Evolutionary conservation across 192 early-diverging fungal genomes (phyloP).

Genomic region (Backusella tuberculispora): DNA sequence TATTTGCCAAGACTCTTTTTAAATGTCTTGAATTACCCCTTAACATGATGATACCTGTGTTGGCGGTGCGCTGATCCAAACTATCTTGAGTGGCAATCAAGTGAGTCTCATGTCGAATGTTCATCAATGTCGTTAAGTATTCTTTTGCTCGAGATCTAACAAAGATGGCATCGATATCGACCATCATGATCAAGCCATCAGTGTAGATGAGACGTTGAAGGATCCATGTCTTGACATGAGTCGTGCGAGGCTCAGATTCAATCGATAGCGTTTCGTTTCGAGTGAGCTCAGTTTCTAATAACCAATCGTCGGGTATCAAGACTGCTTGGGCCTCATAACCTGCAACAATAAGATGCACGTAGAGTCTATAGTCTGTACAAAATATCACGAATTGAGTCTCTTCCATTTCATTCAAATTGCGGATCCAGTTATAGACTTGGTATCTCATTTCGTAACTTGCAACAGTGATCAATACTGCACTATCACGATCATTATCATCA

Average conservation of each 20-base stretch:
- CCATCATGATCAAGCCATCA: slow-evolving; percentile 29
- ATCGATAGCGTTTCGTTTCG: not conserved
- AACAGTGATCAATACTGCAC: slow-evolving; percentile 29
- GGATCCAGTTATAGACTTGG: slow-evolving; percentile 42
- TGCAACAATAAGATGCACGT: slow-evolving; percentile 22
- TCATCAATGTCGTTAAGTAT: slow-evolving; percentile 23
- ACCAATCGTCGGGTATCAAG: slow-evolving; percentile 32
- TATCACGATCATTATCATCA: slow-evolving; percentile 7
- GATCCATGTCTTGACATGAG: slow-evolving; percentile 38
- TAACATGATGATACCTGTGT: slow-evolving; percentile 39
- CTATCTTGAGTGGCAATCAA: slow-evolving; percentile 36
- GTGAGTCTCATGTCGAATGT: slow-evolving; percentile 30
- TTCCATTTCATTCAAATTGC: slow-evolving; percentile 23
- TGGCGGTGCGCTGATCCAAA: slow-evolving; percentile 27
- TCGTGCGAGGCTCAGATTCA: not conserved
- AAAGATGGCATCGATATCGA: slow-evolving; percentile 39
- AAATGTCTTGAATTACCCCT: slow-evolving; percentile 10
- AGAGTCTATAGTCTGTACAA: slow-evolving; percentile 37
- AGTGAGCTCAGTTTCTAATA: slow-evolving; percentile 18
- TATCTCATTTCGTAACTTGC: slow-evolving; percentile 38
- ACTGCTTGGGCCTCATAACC: slow-evolving; percentile 28
- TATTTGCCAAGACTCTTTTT: slow-evolving; percentile 30
- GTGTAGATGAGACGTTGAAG: slow-evolving; percentile 37
- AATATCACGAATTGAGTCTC: slow-evolving; percentile 35
- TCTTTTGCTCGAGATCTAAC: slow-evolving; percentile 25